phyloP scores from a whole-genome alignment of 495 filamentous ascomycete genomes.

The Tuber borchii region DNA sequence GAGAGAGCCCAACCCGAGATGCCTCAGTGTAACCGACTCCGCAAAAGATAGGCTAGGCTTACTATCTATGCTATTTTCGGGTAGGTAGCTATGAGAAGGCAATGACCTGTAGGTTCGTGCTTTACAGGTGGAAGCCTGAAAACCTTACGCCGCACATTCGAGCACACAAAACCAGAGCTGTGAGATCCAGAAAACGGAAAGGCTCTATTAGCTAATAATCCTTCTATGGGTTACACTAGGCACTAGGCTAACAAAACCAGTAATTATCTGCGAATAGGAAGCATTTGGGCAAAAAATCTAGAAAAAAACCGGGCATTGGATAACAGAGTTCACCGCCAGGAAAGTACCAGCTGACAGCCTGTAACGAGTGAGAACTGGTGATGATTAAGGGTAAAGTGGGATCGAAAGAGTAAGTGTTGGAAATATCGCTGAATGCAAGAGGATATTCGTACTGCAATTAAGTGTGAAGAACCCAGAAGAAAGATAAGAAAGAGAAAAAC shows the following conservation, averaged over 20 bases:
- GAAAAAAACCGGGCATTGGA: background rate
- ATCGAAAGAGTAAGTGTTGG: background rate
- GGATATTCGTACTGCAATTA: no score
- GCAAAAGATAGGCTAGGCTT: background rate
- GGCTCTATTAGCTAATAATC: no score
- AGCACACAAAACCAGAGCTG: no score
- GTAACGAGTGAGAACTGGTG: background rate
- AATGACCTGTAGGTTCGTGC: background rate
- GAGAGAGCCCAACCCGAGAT: background rate
- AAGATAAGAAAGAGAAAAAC: no score
- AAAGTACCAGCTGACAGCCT: background rate
- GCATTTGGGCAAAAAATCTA: background rate
- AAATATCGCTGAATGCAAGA: no score
- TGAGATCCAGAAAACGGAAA: no score
- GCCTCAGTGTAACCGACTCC: background rate
- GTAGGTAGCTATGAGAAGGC: background rate
- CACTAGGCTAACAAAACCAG: background rate
- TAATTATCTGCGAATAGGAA: no score
- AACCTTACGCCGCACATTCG: background rate
- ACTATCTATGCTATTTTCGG: background rate
- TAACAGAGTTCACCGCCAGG: background rate
- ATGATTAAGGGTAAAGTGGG: background rate
- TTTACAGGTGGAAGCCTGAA: background rate
- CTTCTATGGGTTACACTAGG: background rate
- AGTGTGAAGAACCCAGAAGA: no score